phyloP scores from a whole-genome alignment of 1,139 yeast genomes.

The Martiniozyma asiatica region DNA sequence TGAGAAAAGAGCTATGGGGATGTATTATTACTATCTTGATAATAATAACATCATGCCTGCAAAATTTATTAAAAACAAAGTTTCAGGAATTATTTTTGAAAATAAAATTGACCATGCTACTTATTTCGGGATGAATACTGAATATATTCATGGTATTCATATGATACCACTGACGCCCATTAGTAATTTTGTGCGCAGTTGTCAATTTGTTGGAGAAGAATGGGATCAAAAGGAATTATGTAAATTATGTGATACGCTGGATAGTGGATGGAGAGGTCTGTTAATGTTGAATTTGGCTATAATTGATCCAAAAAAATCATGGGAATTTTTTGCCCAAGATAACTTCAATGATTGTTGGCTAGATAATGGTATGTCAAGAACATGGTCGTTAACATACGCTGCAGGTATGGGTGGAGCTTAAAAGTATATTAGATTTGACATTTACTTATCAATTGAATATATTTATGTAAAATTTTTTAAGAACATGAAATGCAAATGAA shows the following conservation, averaged over 20 bases:
- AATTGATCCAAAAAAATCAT: slow-evolving; percentile 54
- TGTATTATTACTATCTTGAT: slow-evolving; percentile 44
- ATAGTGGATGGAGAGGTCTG: slow-evolving; percentile 84
- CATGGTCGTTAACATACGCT: slow-evolving; percentile 79
- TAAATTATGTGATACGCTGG: slow-evolving; percentile 37
- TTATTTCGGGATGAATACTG: slow-evolving; percentile 62
- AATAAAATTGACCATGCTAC: slow-evolving; percentile 90
- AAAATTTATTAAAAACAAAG: slow-evolving; percentile 49
- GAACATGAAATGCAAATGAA: too few relatives aligned
- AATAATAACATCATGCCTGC: slow-evolving; percentile 45
- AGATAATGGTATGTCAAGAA: slow-evolving; percentile 81
- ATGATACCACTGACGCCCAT: slow-evolving; percentile 87
- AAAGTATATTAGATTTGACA: too few relatives aligned
- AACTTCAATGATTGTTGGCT: slow-evolving; percentile 41
- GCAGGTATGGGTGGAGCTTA: slow-evolving; percentile 32
- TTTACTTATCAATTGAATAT: too few relatives aligned
- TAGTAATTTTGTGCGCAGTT: slow-evolving; percentile 61
- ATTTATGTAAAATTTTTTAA: too few relatives aligned
- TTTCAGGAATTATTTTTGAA: slow-evolving; percentile 69
- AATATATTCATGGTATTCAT: slow-evolving; percentile 91
- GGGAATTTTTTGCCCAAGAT: slow-evolving; percentile 49
- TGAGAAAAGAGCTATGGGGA: slow-evolving; percentile 44
- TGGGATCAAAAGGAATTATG: slow-evolving; percentile 48
- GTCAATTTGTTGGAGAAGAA: slow-evolving; percentile 65
- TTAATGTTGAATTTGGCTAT: slow-evolving; percentile 70